These are phyloP conservation scores for Annulohypoxylon bovei DNA, from an alignment of 495 filamentous ascomycete genomes.

Conservation along the genomic window DNA sequence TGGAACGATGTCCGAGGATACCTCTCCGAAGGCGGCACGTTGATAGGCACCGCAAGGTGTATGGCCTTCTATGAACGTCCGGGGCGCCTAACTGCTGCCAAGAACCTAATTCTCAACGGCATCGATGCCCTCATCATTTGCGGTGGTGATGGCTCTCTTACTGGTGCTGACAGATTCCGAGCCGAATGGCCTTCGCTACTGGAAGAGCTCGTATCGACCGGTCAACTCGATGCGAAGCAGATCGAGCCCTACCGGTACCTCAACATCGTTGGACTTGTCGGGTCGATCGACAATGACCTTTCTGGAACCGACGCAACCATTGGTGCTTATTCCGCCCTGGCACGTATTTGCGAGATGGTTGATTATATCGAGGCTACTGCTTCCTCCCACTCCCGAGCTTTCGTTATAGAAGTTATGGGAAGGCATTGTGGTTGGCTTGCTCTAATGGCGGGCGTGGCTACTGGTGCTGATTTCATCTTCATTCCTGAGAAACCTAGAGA, in stretches of 20 bases:
- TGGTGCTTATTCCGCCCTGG: constrained; percentile 92
- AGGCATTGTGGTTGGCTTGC: constrained; percentile 98
- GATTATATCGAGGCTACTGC: constrained; percentile 98
- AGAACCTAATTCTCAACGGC: constrained; percentile 90
- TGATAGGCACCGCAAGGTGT: constrained; percentile 95
- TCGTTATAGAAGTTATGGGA: constrained; percentile 99
- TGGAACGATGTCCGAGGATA: constrained; percentile 98
- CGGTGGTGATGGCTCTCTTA: constrained; percentile 96
- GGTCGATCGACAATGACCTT: constrained; percentile 98
- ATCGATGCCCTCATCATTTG: constrained; percentile 97
- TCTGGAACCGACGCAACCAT: constrained; percentile 97
- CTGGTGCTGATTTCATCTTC: constrained; percentile 96
- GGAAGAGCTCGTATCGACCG: constrained; percentile 77
- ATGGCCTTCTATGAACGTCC: constrained; percentile 86
- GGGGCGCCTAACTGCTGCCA: constrained; percentile 84
- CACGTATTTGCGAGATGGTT: constrained; percentile 90
- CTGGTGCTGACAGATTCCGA: constrained; percentile 93
- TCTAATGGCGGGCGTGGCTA: constrained; percentile 94
- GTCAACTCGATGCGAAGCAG: constrained; percentile 75
- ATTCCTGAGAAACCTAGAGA: constrained; percentile 93
- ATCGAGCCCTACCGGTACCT: constrained; percentile 77
- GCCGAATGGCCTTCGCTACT: constrained; percentile 89
- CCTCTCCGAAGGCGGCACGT: constrained; percentile 92
- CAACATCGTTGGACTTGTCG: constrained; percentile 96
- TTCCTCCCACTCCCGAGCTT: constrained; percentile 94